phyloP scores from a whole-genome alignment of 352 stramenopile genomes.

The Thraustochytrium striatum region DNA sequence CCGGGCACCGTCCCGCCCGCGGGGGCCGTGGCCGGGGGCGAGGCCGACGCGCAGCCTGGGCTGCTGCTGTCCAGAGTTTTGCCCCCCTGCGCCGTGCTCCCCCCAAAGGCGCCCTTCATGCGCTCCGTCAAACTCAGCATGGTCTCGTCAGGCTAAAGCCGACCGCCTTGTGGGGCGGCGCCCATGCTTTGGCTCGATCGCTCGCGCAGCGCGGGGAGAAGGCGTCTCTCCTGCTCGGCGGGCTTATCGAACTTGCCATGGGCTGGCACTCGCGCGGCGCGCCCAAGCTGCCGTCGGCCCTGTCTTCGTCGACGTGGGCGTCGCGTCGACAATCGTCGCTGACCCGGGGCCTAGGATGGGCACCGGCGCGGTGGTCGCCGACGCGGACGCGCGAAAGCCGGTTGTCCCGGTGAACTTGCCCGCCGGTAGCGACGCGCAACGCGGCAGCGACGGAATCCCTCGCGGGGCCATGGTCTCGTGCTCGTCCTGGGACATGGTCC shows the following conservation, averaged over 20 bases:
- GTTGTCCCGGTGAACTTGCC: background rate
- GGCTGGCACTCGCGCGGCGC: background rate
- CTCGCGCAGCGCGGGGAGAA: background rate
- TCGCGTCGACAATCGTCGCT: background rate
- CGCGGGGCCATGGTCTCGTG: background rate
- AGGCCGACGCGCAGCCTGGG: background rate
- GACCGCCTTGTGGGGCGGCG: constrained; percentile 12
- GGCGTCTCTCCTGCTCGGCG: background rate
- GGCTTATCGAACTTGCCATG: background rate
- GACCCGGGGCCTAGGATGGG: background rate
- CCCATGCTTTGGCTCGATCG: too few species aligned
- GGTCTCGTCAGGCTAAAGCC: constrained; percentile 32
- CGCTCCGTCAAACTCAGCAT: background rate
- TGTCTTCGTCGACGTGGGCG: background rate
- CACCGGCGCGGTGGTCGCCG: background rate
- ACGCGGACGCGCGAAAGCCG: background rate
- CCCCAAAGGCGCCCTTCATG: background rate
- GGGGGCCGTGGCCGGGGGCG: background rate
- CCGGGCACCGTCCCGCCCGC: background rate
- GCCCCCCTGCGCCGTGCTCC: too few species aligned
- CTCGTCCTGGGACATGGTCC: background rate
- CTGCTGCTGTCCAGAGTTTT: too few species aligned
- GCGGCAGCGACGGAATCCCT: background rate
- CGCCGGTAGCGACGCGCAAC: background rate
- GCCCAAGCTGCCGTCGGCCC: background rate